phyloP scores from a whole-genome alignment of 345 rosid species.

The Moricandia arvensis region DNA sequence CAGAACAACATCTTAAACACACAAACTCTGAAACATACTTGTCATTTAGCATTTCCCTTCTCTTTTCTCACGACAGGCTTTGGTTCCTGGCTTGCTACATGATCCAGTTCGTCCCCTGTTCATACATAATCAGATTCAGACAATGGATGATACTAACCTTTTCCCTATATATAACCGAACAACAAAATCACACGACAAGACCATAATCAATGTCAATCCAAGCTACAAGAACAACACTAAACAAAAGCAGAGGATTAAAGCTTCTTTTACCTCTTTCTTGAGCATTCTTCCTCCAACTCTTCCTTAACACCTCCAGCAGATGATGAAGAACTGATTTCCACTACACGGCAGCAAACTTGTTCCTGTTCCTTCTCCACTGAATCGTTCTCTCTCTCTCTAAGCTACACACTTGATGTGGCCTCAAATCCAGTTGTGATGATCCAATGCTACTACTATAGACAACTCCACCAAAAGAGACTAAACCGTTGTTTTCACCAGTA shows the following conservation, averaged over 20 bases:
- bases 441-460: slow-evolving; percentile 32
- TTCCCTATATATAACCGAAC: neutral
- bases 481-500: slow-evolving; percentile 13
- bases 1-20: neutral
- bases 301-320: slow-evolving; percentile 35
- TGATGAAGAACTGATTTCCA: slow-evolving; percentile 38
- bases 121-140: slow-evolving; percentile 21
- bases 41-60: slow-evolving; percentile 83
- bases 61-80: slow-evolving; percentile 91
- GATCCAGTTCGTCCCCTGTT: slow-evolving; percentile 40
- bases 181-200: neutral
- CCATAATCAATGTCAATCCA: neutral
- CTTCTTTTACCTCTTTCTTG: slow-evolving; percentile 30
- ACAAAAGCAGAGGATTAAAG: neutral
- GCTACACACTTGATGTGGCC: slow-evolving; percentile 3
- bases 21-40: slow-evolving; percentile 40
- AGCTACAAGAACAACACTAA: neutral
- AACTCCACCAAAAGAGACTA: neutral
- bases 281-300: slow-evolving; percentile 34
- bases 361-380: slow-evolving; percentile 7
- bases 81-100: slow-evolving; percentile 43
- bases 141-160: neutral
- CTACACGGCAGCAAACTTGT: slow-evolving; percentile 3
- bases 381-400: slow-evolving; percentile 3
- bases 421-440: slow-evolving; percentile 26